Evolutionary conservation across 805 yeast species (phyloP), one percentile per base, ranked within the genome.

Genomic region (Kuraishia borneana): DNA sequence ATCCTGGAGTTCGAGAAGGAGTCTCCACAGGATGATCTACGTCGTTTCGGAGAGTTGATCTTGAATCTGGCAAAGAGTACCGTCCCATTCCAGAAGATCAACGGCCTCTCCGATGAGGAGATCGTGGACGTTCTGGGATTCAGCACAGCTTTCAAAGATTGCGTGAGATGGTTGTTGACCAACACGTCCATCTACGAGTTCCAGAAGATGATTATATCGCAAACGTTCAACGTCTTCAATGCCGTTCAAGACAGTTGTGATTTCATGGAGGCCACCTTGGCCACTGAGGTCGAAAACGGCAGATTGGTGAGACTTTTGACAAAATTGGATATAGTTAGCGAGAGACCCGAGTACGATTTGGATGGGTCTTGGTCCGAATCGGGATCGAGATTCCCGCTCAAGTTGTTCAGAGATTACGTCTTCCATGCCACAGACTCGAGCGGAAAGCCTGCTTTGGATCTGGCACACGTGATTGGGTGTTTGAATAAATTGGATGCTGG

Each of bases 401-500:
- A 73, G 45, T 57, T 89, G 36, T 89, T 92, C 55, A 69, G 78
- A 36, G 94, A 88, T 53, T 83, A 74, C 49, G 79, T 87, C 2
- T 92, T 88, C 59, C 92, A 83, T 48, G 94, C 84, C 51, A 70
- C 67, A 26, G 87, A 84, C 52, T 88, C 80, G 34, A 55, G 56
- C 18, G 95, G 95, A 10, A 68, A 69, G 45, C 87, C 95, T 2
- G 71, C 76, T 2, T 60, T 85, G 37, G 96, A 92, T 54, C 62
- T 92, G 45, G 77, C 87, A 1, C 85, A 85, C 52, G 88, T 87
- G 5, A 60, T 92, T 39, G 63, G 73, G 33, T 73, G 81, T 46
- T 61, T 92, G 47, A 89, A 89, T 58, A 92, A 89, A 56, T 62
- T 92, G 42, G 98, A 92, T 51, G 94, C 89, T 5, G 97, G 96